Evolutionary conservation across 2,329 filamentous ascomycete genomes (phyloP).

Genomic region (Microcyclosporella mali): DNA sequence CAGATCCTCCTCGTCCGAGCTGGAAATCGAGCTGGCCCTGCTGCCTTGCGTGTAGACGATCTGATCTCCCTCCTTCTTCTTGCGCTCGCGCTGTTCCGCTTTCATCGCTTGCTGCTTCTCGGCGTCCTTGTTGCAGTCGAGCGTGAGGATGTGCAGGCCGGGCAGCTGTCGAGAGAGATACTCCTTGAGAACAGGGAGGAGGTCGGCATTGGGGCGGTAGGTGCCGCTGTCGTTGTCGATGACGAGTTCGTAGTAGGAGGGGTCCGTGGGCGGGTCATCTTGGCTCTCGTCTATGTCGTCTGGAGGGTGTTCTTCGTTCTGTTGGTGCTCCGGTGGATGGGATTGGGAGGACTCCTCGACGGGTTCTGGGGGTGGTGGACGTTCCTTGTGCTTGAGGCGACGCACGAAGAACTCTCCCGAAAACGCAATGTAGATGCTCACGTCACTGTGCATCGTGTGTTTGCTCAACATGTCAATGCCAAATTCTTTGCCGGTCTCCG

Average conservation of each 20-base stretch:
- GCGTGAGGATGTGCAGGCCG: slow-evolving; percentile 64
- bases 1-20: slow-evolving; percentile 54
- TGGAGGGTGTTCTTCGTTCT: slow-evolving; percentile 47
- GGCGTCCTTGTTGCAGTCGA: slow-evolving; percentile 68
- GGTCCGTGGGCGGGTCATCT: slow-evolving; percentile 45
- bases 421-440: slow-evolving; percentile 83
- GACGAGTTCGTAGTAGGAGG: slow-evolving; percentile 68
- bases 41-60: slow-evolving; percentile 51
- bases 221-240: slow-evolving; percentile 96
- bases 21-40: slow-evolving; percentile 44
- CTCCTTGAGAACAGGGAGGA: slow-evolving; percentile 63
- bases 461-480: slow-evolving; percentile 90
- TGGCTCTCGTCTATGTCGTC: slow-evolving; percentile 45
- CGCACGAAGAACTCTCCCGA: slow-evolving; percentile 91
- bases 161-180: slow-evolving; percentile 71
- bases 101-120: slow-evolving; percentile 70
- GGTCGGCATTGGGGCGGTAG: slow-evolving; percentile 75
- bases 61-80: slow-evolving; percentile 56
- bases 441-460: slow-evolving; percentile 94
- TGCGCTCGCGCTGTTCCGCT: slow-evolving; percentile 64
- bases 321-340: slow-evolving; percentile 35
- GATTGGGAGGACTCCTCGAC: slow-evolving; percentile 39
- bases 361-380: slow-evolving; percentile 38
- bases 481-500: slow-evolving; percentile 92
- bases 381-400: slow-evolving; percentile 51